Evolutionary conservation across 2,329 filamentous ascomycete genomes (phyloP), one percentile per base, ranked within the genome.

Genomic region (Aspergillus carbonarius): DNA sequence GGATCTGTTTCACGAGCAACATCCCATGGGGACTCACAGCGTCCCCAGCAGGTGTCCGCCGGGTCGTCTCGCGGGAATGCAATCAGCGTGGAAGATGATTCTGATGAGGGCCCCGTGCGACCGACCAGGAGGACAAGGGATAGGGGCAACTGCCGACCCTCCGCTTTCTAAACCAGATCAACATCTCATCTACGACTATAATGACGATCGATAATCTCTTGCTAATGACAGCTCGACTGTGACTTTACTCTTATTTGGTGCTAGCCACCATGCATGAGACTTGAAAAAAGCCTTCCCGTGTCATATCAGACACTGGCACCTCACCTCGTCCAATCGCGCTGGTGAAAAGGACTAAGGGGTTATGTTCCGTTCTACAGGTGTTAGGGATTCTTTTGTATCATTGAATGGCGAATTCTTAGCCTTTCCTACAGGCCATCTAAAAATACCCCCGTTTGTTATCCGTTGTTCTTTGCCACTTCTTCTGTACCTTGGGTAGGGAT

Each of bases 51-150:
- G 12, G 54, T 17, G 3, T 30, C 57, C 8, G 51, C 58, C 20
- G 68, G 68, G 18, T 63, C 65, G n/a, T 66, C 68, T 39, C 58
- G 49, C 4, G 47, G 23, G 20, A 64, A 67, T 56, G 68, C 68
- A 15, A 71, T 72, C 32, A 54, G 52, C 37, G n/a, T 70, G 7
- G 66, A 70, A 17, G 66, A 68, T 53, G 69, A 71, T 32, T 72
- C 69, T 25, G 71, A 73, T 34, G 69, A 72, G 53, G 68, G 62
- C 2, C 68, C 67, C 17, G 62, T 69, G 44, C 58, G 56, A 49
- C 64, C 66, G 35, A 60, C 60, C 13, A 68, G 66, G 52, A 65
- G 67, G 62, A 52, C 56, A 47, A 60, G 67, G 50, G 60, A 48
- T 42, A 62, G 62, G 47, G 60, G 61, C 35, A 61, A 59, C 54